Base-by-base conservation (phyloP, 371 early-diverging fungal genomes). In the Lichtheimia corymbifera region DNA sequence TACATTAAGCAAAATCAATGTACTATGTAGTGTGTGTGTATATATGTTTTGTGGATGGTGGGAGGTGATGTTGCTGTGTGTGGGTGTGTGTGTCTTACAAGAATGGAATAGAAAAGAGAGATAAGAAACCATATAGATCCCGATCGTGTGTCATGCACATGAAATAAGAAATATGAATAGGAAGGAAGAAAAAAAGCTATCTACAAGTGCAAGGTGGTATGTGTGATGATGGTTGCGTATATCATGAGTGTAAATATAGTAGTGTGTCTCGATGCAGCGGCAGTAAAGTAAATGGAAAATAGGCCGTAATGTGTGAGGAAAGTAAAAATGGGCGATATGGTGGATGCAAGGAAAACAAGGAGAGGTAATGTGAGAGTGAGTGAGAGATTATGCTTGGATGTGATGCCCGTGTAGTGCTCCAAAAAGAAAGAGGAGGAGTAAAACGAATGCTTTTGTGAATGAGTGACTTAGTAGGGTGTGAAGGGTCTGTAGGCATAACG, bases 401-500 rank as follows among this genome's bases (percentile, higher is more conserved):
- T 35, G 35, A 35, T 11, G 35, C 35, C 35, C 35, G 9, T 35
- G 35, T 35, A 35, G 35, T 35, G 35, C 2, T 35, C 35, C 35
- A 35, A 35, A 35, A 28, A 28, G 28, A 28, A 28, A 28, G 35
- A 35, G 35, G 35, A 35, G 35, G 9, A 35, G 9, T 35, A 35
- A 9, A 35, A 35, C 11, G 35, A 35, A 35, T 35, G 35, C 6
- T 35, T 9, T 28, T 4, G 35, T 35, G 35, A 35, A 35, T 35
- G 35, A 35, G 35, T 13, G 35, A 53, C 35, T 53, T 30, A 30
- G 53, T 27, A 35, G 40, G 30, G 13, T 54, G 54, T 6, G 42
- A 35, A 35, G 47, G n/a, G 47, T n/a, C 22, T 20, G 20, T 24
- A 58, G 30, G 58, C 47, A 58, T 58, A 41, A 15, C 50, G 58